These are phyloP conservation scores for Termitomyces sp. DNA, from an alignment of 768 basidiomycete species.

Conservation along the genomic window DNA sequence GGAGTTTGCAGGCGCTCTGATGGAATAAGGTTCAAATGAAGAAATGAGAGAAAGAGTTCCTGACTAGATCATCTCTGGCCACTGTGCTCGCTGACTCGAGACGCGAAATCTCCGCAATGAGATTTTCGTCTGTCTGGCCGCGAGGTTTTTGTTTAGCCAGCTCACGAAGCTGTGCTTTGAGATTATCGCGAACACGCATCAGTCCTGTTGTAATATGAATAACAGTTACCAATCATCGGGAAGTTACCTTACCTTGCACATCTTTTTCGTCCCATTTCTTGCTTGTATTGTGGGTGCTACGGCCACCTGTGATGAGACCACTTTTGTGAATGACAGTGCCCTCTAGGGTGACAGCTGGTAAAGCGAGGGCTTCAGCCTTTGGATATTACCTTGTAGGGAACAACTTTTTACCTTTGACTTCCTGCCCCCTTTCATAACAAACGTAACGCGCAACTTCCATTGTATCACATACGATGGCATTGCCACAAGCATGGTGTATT, in stretches of 20 bases:
- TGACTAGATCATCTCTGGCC: constrained; percentile 78
- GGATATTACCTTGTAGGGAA: not conserved
- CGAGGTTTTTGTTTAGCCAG: constrained; percentile 80
- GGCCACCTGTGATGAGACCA: constrained; percentile 94
- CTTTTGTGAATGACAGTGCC: constrained; percentile 98
- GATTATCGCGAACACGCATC: constrained; percentile 59
- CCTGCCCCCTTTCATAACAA: constrained; percentile 91
- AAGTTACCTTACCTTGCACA: constrained; percentile 57
- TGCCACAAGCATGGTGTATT: constrained; percentile 95
- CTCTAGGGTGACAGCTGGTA: constrained; percentile 89
- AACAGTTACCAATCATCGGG: not conserved
- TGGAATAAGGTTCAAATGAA: constrained; percentile 1
- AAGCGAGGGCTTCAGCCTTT: not conserved
- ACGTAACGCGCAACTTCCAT: constrained; percentile 91
- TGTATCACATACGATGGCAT: constrained; percentile 90
- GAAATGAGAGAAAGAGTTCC: constrained; percentile 13
- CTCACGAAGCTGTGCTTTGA: constrained; percentile 74
- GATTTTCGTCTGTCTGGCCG: constrained; percentile 76
- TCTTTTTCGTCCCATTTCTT: constrained; percentile 97
- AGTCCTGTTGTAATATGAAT: constrained; percentile 25
- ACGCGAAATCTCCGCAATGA: constrained; percentile 71
- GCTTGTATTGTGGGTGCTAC: constrained; percentile 65
- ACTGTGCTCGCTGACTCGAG: constrained; percentile 75
- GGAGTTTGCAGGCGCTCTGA: constrained; percentile 71
- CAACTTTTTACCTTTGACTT: constrained; percentile 81